Evolutionary conservation across 2,329 filamentous ascomycete genomes (phyloP), one percentile per base, ranked within the genome.

Genomic region (Pseudogymnoascus sp.): DNA sequence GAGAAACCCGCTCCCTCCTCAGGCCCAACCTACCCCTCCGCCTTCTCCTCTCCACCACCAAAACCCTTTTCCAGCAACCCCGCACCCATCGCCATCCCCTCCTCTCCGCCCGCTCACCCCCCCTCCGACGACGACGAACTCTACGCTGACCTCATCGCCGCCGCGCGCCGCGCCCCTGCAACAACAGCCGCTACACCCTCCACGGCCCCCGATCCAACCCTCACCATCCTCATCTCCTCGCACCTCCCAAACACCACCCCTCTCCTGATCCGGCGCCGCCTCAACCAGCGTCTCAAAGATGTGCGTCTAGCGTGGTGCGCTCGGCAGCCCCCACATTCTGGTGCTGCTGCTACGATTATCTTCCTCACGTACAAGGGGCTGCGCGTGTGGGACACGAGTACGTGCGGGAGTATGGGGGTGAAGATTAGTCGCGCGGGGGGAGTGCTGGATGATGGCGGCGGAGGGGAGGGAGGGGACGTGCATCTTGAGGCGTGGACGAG

Each of bases 361-460:
- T 88, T 94, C 68, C 80, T 97, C 62, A 94, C 90, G 0, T 96
- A 90, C 87, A 87, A 86, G 66, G 82, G 84, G 26, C 84, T 83
- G 63, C 83, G 84, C 64, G 75, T 96, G 2, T 96, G 89, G 71
- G 84, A 89, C 66, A 82, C 83, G n/a, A 90, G 89, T 4, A 92
- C 88, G 1, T 87, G 90, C 63, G 80, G 80, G 61, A 86, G 82
- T 58, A 76, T 96, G 6, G 86, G 86, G 6, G 81, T 94, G 52
- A 75, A 76, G 29, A 69, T 79, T 2, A 76, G 79, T 61, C 68
- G 69, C 1, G 70, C 74, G 11, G 70, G 70, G n/a, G 66, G 65
- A 23, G 55, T 70, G 11, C 49, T 61, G 6, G 71, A 75, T 7
- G 73, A 80, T 4, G 78, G 79, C 21, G 80, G 81, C 1, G 81